These are phyloP conservation scores for Eucalyptus tenuipes DNA, from an alignment of 345 rosid genomes.

Conservation along the genomic window DNA sequence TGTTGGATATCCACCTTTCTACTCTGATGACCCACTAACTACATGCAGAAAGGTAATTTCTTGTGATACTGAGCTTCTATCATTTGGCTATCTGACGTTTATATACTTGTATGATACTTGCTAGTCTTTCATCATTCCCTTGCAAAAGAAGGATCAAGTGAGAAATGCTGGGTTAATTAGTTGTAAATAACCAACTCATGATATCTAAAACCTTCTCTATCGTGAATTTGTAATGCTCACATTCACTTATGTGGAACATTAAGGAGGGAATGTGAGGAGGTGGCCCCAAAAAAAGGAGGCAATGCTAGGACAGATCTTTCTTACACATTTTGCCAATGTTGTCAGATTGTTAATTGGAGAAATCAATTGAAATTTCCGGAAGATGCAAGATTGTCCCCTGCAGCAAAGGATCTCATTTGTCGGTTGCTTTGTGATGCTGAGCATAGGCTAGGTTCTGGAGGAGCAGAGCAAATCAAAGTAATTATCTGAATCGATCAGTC, in stretches of 20 bases:
- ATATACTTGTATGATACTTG: not conserved
- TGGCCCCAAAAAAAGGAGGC: not conserved
- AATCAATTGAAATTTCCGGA: slow-evolving; percentile 84
- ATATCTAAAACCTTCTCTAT: not conserved
- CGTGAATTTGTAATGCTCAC: not conserved
- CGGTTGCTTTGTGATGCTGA: slow-evolving; percentile 84
- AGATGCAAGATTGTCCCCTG: slow-evolving; percentile 50
- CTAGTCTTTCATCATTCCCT: not conserved
- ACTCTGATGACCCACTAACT: slow-evolving; percentile 85
- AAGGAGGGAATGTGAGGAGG: not conserved
- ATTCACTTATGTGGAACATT: not conserved
- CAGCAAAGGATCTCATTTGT: slow-evolving; percentile 86
- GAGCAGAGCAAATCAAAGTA: slow-evolving; percentile 85
- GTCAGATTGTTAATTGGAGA: slow-evolving; percentile 89
- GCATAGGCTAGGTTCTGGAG: slow-evolving; percentile 81
- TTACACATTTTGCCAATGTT: not conserved
- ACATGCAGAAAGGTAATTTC: slow-evolving; percentile 82
- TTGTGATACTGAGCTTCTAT: not conserved
- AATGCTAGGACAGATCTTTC: not conserved
- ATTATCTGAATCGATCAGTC: slow-evolving; percentile 2
- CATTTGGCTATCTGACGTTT: not conserved
- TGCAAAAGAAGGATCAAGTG: not conserved
- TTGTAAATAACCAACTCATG: not conserved
- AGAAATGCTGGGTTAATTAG: not conserved
- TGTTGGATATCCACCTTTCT: slow-evolving; percentile 95